Percentiles rank a stretch among this genome's conserved stretches.
These are phyloP conservation scores for Mycena citricolor DNA, from an alignment of 1,284 basidiomycete genomes.

Conservation along the genomic window DNA sequence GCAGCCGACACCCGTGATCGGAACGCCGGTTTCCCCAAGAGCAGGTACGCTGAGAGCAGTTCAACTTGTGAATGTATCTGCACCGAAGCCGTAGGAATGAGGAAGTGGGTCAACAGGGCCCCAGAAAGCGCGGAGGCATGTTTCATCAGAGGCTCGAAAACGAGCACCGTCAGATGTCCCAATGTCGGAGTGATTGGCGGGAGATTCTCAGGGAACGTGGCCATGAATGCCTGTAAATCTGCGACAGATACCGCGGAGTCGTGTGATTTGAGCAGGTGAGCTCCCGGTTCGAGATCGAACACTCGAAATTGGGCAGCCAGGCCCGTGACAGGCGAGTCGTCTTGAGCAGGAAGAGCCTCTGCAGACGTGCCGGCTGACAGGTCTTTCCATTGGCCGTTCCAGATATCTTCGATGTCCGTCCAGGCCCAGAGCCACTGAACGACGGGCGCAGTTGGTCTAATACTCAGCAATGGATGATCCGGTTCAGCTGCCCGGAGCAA, in stretches of 20 bases:
- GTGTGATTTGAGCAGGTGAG: conserved; percentile 30
- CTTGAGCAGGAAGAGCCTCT: too few relatives aligned
- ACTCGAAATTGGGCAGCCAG: conserved; percentile 42
- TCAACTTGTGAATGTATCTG: conserved; percentile 62
- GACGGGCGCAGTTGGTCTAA: conserved; percentile 27
- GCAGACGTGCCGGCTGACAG: too few relatives aligned
- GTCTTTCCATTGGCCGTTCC: conserved; percentile 28
- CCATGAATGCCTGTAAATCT: conserved; percentile 48
- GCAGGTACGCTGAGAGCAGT: conserved; percentile 67
- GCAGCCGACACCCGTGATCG: conserved; percentile 61
- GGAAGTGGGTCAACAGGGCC: conserved; percentile 59
- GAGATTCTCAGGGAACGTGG: conserved; percentile 53
- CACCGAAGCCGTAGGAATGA: conserved; percentile 50
- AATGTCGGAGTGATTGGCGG: conserved; percentile 66
- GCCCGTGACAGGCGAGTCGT: too few relatives aligned
- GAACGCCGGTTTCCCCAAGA: conserved; percentile 66
- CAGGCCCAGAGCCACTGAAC: conserved; percentile 69
- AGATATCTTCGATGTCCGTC: conserved; percentile 46
- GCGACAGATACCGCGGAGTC: conserved; percentile 30
- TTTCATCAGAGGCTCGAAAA: conserved; percentile 54
- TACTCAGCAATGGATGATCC: conserved; percentile 51
- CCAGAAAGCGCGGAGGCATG: conserved; percentile 61
- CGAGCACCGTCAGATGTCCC: conserved; percentile 53
- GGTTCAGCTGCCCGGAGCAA: conserved; percentile 62
- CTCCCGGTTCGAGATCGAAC: conserved; percentile 69